A percentile compares a stretch with the other conserved stretches of the same genome.
Conservation (phyloP, 768 basidiomycete species). For the Boletus bicolor region DNA sequence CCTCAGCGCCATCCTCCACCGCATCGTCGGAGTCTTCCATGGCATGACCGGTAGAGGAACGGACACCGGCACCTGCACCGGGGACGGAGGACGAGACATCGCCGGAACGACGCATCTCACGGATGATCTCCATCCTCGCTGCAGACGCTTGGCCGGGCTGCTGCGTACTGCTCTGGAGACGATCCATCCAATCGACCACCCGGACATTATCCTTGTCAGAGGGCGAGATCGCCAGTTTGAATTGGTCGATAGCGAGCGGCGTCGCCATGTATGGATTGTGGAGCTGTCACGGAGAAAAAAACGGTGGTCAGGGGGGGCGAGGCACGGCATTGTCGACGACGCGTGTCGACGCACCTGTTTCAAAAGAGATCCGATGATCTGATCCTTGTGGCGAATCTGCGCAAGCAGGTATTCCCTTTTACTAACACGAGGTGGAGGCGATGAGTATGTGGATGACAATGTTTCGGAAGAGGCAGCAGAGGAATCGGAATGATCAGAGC, state of each 20-base stretch:
- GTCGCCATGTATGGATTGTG: constrained; percentile 82
- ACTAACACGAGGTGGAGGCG: constrained; percentile 41
- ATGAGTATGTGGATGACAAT: constrained; percentile 33
- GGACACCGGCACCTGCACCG: not conserved
- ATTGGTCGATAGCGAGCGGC: constrained; percentile 74
- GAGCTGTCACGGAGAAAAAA: constrained; percentile 25
- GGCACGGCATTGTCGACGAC: not conserved
- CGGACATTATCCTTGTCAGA: constrained; percentile 67
- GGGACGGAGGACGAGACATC: not conserved
- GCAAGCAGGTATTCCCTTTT: constrained; percentile 85
- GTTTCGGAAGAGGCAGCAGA: constrained; percentile 36
- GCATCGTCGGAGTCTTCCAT: constrained; percentile 42
- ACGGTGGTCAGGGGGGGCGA: not conserved
- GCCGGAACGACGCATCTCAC: constrained; percentile 33
- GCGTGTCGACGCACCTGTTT: constrained; percentile 56
- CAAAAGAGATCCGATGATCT: constrained; percentile 79
- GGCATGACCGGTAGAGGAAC: not conserved
- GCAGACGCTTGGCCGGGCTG: constrained; percentile 41
- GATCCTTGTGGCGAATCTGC: constrained; percentile 84
- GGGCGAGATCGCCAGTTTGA: constrained; percentile 73
- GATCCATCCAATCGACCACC: constrained; percentile 74
- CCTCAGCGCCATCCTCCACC: constrained; percentile 25
- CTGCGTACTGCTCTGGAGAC: constrained; percentile 58
- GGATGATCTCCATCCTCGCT: constrained; percentile 27
- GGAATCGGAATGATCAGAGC: constrained; percentile 28